Evolutionary conservation across 2,329 filamentous ascomycete species (phyloP), one percentile per base, ranked within the genome.

Genomic region (Fusarium paranaense): DNA sequence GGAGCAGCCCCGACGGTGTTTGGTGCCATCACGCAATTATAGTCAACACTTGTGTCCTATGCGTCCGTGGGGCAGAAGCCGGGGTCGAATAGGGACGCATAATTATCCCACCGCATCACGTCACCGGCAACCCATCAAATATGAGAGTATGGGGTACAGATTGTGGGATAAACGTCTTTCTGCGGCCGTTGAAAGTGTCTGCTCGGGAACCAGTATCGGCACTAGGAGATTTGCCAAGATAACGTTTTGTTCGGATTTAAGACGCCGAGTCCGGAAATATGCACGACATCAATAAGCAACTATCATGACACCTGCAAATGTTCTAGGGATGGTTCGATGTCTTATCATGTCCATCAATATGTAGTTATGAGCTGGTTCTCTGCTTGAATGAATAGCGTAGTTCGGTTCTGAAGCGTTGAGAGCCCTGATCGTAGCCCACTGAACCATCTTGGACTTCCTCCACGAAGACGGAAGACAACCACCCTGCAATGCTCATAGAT

Each of bases 81-180:
- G 40, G 63, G 69, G 57, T 62, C 54, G 57, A 30, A 18, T 37
- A 20, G 18, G 20, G 27, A 52, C 45, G 27, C 71, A 73, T 64
- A 74, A 74, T 74, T 67, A 71, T 70, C 67, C 67, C 70, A 66
- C 67, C 50, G 16, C 54, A 72, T 74, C 57, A 50, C 72, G 72
- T 71, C 72, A 74, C 65, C 63, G 45, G 42, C n/a, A 69, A 58
- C 67, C 67, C 65, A 70, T 73, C 50, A 64, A 14, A 37, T 5
- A 8, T 3, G 7, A 16, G 20, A 58, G 50, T 30, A 52, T 52
- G 47, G 16, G 47, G 18, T 57, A 38, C 6, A 42, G 50, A 50
- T 58, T 38, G 59, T 61, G 56, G 56, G 38, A 45, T 45, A 45
- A 16, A 8, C 14, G 22, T n/a, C 8, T 38, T 35, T 20, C 25